Percentiles rank a stretch among this genome's conserved stretches.
Conservation (phyloP, 2,329 filamentous ascomycete species). For the Aureobasidium musti region DNA sequence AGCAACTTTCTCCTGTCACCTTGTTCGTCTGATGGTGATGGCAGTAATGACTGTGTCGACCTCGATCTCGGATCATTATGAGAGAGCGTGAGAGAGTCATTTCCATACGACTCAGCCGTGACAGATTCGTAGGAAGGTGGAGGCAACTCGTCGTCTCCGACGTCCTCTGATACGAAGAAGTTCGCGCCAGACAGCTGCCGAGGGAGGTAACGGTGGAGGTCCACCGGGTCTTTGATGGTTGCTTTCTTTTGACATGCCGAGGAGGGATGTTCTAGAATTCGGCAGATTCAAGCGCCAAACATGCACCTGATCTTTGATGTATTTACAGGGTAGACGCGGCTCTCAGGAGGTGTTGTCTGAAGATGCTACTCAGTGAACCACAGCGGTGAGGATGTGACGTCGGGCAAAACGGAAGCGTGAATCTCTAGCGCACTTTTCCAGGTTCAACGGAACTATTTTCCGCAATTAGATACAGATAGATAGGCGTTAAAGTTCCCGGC, state of each 20-base stretch:
- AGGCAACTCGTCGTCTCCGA: slow-evolving; percentile 31
- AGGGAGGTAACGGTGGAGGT: slow-evolving; percentile 27
- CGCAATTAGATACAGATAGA: slow-evolving; percentile 26
- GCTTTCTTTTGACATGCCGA: slow-evolving; percentile 16
- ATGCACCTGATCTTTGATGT: slow-evolving; percentile 10
- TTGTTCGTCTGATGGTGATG: slow-evolving; percentile 39
- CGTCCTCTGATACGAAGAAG: slow-evolving; percentile 18
- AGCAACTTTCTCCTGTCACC: slow-evolving; percentile 61
- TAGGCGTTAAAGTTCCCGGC: slow-evolving; percentile 25
- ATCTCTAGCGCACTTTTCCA: slow-evolving; percentile 14
- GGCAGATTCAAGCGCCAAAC: slow-evolving; percentile 4
- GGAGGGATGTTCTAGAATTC: neutral
- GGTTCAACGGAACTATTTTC: slow-evolving; percentile 23
- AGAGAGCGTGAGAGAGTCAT: neutral
- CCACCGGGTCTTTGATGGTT: slow-evolving; percentile 7
- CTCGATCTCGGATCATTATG: slow-evolving; percentile 48
- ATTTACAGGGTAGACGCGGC: slow-evolving; percentile 8
- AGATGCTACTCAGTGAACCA: neutral
- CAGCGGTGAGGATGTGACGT: slow-evolving; percentile 26
- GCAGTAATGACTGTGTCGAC: slow-evolving; percentile 51
- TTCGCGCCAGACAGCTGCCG: neutral
- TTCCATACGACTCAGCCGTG: neutral
- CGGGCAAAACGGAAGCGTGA: slow-evolving; percentile 10
- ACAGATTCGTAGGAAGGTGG: slow-evolving; percentile 30
- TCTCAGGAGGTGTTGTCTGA: slow-evolving; percentile 24